Evolutionary conservation across 768 basidiomycete genomes (phyloP), one percentile per base, ranked within the genome.

Genomic region (Tylopilus vinaceipallidus): DNA sequence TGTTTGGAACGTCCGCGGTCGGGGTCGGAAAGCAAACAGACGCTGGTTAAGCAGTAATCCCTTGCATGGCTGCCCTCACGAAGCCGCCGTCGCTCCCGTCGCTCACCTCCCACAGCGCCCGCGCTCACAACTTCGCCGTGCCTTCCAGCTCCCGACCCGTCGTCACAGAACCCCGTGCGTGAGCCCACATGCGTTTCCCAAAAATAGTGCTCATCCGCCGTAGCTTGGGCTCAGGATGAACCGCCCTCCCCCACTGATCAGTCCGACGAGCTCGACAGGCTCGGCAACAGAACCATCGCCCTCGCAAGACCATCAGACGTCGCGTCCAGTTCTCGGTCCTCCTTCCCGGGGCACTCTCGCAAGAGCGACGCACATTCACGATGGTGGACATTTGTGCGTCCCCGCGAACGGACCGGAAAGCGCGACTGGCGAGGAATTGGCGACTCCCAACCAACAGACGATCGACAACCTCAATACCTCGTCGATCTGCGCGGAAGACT

Each of bases 161-260:
- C 51, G 71, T 88, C 49, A 88, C 86, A 45, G 73, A 77, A 27
- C 88, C 88, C 52, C 87, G 88, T 90, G 66, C 60, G 81, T 76
- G 12, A 38, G 46, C 27, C 12, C 10, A 22, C 11, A 23, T 42
- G 36, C 26, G 9, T 36, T 12, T 3, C 20, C 22, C 11, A n/a
- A 4, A 7, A 37, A 9, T 56, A 38, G 54, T 49, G 39, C 55
- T 42, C 20, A 10, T 36, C 46, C 46, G 1, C 29, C 41, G 12
- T 45, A 92, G 89, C 90, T 42, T 92, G 89, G 89, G 90, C 89
- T 4, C 75, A 79, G 57, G 85, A 91, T 63, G 90, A 92, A 61
- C 88, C 88, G 4, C 86, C 87, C 4, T 89, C 88, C 0, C 86
- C 88, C 1, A 78, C 71, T 3, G 76, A 76, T 37, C 58, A 65